Base-by-base conservation (phyloP, 352 stramenopile species). In the Phytophthora niederhauseri region DNA sequence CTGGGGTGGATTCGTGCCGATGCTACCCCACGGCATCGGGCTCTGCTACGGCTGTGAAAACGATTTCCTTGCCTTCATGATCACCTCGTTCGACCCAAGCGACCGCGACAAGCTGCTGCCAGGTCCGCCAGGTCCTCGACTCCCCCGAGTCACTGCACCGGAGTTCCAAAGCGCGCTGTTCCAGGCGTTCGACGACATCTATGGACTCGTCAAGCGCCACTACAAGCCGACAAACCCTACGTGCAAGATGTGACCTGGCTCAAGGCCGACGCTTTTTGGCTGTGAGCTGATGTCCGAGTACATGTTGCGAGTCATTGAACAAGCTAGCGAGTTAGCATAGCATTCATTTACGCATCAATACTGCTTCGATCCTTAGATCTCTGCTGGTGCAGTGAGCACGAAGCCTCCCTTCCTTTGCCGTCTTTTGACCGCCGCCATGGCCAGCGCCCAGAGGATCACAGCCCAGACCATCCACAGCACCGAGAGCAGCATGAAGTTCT, bases 1-100 rank as follows among this genome's bases (percentile, higher is more conserved):
- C 20, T 98, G 94, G 84, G 96, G 95, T 31, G 94, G 98, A 54
- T 98, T 99, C 38, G 90, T 98, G 22, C 92, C 94, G 28, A 93
- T 92, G 84, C 68, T 91, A n/a, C 68, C 69, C 1, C 85, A 98
- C 64, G 97, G 95, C 41, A 82, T 99, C n/a, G 95, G 97, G 19
- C 81, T 98, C 52, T 97, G 90, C 55, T 99, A 99, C 70, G 92
- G 87, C 20, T 90, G 97, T 34, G 92, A 98, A 74, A 87, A 84
- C 17, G 82, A 94, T n/a, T 90, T 88, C 55, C 84, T 98, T 24
- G 81, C 90, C 43, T 98, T 98, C 77, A 98, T 95, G 68, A 91
- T 99, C 58, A 95, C 94, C 20, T 93, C 92, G 41, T 89, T 97
- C 51, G 84, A 89, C 36, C 55, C 64, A 3, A 73, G 56, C 22